Conservation (phyloP, 495 filamentous ascomycete species). For the Acidomyces sp. region DNA sequence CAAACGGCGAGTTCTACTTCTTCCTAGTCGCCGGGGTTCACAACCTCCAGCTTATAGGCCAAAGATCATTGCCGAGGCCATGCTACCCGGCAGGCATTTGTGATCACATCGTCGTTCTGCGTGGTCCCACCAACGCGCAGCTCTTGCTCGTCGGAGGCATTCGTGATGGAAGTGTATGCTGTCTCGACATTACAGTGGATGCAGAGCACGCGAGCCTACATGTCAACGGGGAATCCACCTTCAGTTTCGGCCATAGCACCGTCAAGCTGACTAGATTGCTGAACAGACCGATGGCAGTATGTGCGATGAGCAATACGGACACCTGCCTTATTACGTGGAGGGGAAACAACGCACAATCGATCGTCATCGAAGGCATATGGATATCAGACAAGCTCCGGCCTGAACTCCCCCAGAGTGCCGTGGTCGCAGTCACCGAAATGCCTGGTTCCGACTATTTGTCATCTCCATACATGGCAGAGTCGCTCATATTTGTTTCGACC, state of each 20-base stretch:
- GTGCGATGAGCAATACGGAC: constrained; percentile 10
- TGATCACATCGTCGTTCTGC: constrained; percentile 8
- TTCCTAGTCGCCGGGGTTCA: too few relatives aligned
- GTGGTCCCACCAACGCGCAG: neutral
- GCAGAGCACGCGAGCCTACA: too few relatives aligned
- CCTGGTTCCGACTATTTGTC: constrained; percentile 9
- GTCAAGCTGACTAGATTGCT: constrained; percentile 3
- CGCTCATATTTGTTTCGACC: constrained; percentile 22
- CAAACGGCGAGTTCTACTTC: too few relatives aligned
- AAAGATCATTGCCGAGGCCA: neutral
- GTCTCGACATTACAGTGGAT: neutral
- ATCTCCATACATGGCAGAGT: constrained; percentile 22
- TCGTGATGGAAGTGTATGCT: constrained; percentile 22
- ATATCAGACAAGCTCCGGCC: constrained; percentile 19
- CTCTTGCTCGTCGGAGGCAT: constrained; percentile 21
- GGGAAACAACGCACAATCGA: neutral
- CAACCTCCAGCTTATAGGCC: too few relatives aligned
- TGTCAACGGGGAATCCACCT: too few relatives aligned
- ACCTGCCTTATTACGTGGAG: constrained; percentile 14
- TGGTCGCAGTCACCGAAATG: constrained; percentile 18
- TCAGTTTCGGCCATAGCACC: constrained; percentile 5
- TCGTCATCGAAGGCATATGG: constrained; percentile 24
- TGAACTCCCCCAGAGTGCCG: constrained; percentile 15
- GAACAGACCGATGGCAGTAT: neutral
- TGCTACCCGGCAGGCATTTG: neutral